Evolutionary conservation across 306 rosid genomes (phyloP), one percentile per base, ranked within the genome.

Genomic region (Ormosia semicastrata): DNA sequence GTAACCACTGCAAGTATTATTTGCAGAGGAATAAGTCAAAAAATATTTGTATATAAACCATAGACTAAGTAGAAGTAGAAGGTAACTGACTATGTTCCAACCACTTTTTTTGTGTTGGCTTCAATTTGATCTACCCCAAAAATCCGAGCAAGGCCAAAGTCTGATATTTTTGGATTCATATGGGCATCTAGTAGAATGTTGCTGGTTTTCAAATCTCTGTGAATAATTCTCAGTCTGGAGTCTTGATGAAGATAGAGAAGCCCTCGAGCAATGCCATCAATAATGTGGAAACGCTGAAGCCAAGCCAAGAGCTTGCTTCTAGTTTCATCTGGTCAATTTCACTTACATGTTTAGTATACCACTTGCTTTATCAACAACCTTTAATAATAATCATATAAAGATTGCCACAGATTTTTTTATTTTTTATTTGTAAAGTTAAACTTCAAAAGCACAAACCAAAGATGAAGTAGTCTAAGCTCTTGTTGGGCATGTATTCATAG

Each of bases 161-260:
- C 77, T n/a, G 78, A 69, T 24, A 82, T 69, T 82, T 76, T 82
- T 29, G 82, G 86, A n/a, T 76, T 59, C 71, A 82, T 68, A 29
- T 76, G 30, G 1, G 24, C 63, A 69, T 76, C 82, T 32, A 82
- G 60, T 14, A 82, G 34, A 5, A 76, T 76, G 8, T 76, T 82
- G 43, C 78, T 82, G 7, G 40, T 7, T 41, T 75, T 82, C 4
- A 82, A 12, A 56, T 82, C 81, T 67, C 81, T 75, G 8, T 82
- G 84, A 49, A 84, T 79, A 24, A 84, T 75, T 40, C 84, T 73
- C 5, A 79, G 29, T 67, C 77, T 84, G 10, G 69, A 84, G 40
- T 84, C 87, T 67, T 79, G 68, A 6, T 79, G 81, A 67, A 84
- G 81, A 75, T 84, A 84, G n/a, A 84, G 62, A 58, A 79, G 73